A percentile compares a stretch with the other conserved stretches of the same genome.
Conservation (phyloP, 2,329 filamentous ascomycete genomes). For the Harringtonia aguacate region DNA sequence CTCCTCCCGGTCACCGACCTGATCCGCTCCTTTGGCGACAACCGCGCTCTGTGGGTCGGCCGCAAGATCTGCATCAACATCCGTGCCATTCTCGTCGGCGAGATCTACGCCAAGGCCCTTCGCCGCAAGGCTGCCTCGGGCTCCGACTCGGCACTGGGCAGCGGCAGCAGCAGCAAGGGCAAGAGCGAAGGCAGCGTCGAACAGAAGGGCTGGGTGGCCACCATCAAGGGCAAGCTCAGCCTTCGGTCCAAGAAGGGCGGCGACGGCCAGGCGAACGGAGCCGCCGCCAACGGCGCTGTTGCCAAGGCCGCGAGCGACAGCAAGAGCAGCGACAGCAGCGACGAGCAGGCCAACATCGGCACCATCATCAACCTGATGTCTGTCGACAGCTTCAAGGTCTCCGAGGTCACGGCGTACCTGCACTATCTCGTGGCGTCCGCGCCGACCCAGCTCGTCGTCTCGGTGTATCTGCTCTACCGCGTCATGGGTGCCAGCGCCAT, state of each 20-base stretch:
- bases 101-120: constrained; percentile 93
- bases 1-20: constrained; percentile 76
- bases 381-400: constrained; percentile 97
- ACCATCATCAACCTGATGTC: constrained; percentile 99
- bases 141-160: constrained; percentile 61
- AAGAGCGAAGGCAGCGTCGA: constrained; percentile 24
- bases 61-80: constrained; percentile 89
- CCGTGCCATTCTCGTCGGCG: constrained; percentile 89
- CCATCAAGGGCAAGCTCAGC: constrained; percentile 46
- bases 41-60: constrained; percentile 84
- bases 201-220: constrained; percentile 32
- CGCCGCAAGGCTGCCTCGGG: constrained; percentile 79
- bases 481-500: constrained; percentile 91
- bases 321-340: constrained; percentile 29
- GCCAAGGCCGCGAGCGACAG: constrained; percentile 20
- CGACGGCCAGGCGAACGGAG: background rate
- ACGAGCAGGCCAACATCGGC: constrained; percentile 79
- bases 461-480: constrained; percentile 71
- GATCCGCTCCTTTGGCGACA: constrained; percentile 71
- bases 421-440: constrained; percentile 93
- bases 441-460: constrained; percentile 76
- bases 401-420: constrained; percentile 86
- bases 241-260: constrained; percentile 37
- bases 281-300: constrained; percentile 18
- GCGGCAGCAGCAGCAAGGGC: constrained; percentile 30